Base-by-base conservation (phyloP, 768 basidiomycete species). In the Cystobasidium tubakii region DNA sequence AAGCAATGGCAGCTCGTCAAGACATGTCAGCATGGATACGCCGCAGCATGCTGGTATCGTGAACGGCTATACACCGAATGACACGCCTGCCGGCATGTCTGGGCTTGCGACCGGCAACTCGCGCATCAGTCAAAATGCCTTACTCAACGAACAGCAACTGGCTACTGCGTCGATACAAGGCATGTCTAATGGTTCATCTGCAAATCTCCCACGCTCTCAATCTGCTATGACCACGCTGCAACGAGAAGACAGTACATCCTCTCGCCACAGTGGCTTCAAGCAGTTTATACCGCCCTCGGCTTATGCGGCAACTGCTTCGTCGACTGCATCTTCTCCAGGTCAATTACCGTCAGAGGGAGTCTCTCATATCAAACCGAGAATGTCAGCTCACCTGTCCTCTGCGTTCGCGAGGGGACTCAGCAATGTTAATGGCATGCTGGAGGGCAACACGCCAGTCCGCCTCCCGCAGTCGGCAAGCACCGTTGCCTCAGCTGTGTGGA, bases 401-500 rank as follows among this genome's bases (percentile, higher is more conserved):
- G 69, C 69, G 1, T 60, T 71, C 34, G 54, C 69, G 19, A 31
- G 55, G 17, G 69, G 69, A 9, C 53, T 71, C 19, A 55, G 39
- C 69, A 44, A 44, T 31, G 69, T 71, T 4, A 71, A 71, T 34
- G 69, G 69, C n/a, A 55, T 71, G 13, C 36, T 71, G 15, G 44
- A 71, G 15, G 69, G 69, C 7, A 33, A 46, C 21, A 46, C 53
- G 12, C 69, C 69, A 34, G 69, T 71, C 29, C 29, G 69, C 17
- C 21, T 71, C 12, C 69, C 69, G 15, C 55, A 33, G 29, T 55
- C 69, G 13, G 69, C 69, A 36, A 71, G 53, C 27, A 36, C 29
- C n/a, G 69, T 71, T 55, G 69, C 69, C 2, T 54, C 50, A 25
- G 69, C 69, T n/a, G 54, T 71, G 3, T 71, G 69, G 69, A 71